Evolutionary conservation across 1,284 basidiomycete species (phyloP).

Genomic region (Trichosporon sp.): DNA sequence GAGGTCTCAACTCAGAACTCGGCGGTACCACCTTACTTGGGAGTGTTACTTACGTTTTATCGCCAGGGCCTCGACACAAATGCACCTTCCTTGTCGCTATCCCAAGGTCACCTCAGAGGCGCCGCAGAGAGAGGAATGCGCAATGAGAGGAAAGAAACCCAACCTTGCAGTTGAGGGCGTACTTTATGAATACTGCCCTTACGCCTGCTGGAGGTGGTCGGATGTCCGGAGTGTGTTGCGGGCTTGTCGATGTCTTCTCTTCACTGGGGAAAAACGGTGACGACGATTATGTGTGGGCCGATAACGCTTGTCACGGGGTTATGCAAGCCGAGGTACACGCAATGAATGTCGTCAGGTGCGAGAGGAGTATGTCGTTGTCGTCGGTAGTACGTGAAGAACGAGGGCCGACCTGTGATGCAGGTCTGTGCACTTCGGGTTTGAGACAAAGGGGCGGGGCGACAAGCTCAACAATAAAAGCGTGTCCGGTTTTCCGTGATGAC

Average conservation of each 20-base stretch:
- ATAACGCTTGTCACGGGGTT: slow-evolving; percentile 11
- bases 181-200: slow-evolving; percentile 5
- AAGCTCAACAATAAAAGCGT: slow-evolving; percentile 5
- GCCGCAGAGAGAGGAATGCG: slow-evolving; percentile 12
- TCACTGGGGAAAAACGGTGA: slow-evolving; percentile 1
- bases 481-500: slow-evolving; percentile 4
- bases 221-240: neutral
- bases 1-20: slow-evolving; percentile 1
- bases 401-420: slow-evolving; percentile 11
- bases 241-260: neutral
- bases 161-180: slow-evolving; percentile 3
- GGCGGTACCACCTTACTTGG: neutral
- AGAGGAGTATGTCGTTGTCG: neutral
- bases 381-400: slow-evolving; percentile 6
- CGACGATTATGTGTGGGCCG: neutral
- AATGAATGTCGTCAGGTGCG: neutral
- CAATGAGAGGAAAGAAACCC: neutral
- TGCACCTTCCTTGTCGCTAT: slow-evolving; percentile 30
- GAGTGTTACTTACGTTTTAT: slow-evolving; percentile 32
- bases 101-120: slow-evolving; percentile 20
- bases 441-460: slow-evolving; percentile 13
- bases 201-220: neutral
- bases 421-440: slow-evolving; percentile 16
- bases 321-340: neutral
- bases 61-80: slow-evolving; percentile 35